phyloP scores from a whole-genome alignment of 148 eudicot species.

The Beta vulgaris region DNA sequence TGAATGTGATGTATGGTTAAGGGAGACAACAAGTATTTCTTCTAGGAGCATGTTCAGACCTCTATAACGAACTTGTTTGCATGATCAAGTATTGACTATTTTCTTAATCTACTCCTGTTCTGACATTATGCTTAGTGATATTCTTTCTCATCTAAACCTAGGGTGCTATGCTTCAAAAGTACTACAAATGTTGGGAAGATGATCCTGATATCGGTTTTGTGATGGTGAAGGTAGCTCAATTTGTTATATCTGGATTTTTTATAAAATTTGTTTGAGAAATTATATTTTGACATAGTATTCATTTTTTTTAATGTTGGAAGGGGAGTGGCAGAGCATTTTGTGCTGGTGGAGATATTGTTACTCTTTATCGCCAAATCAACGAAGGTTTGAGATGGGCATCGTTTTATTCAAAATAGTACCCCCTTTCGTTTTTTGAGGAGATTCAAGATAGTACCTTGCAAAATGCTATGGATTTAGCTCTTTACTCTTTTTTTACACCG shows the following conservation, averaged over 20 bases:
- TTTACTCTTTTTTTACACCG: background rate
- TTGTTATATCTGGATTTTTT: background rate
- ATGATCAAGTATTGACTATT: background rate
- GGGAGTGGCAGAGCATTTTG: slow-evolving; percentile 91
- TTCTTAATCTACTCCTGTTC: background rate
- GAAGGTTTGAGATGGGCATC: slow-evolving; percentile 42
- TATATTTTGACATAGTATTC: background rate
- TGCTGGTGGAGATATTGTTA: slow-evolving; percentile 86
- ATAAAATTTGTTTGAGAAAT: background rate
- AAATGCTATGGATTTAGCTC: background rate
- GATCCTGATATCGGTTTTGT: slow-evolving; percentile 68
- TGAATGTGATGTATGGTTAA: no score
- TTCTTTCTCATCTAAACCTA: slow-evolving; percentile 23
- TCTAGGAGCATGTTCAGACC: background rate
- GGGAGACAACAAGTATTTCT: no score
- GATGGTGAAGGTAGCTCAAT: slow-evolving; percentile 56
- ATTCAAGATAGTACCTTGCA: background rate
- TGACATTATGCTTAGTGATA: background rate
- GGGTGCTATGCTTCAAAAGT: slow-evolving; percentile 62
- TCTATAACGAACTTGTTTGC: background rate
- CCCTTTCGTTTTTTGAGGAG: no score
- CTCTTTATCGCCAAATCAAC: slow-evolving; percentile 45
- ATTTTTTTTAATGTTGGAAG: slow-evolving; percentile 41
- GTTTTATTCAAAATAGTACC: background rate
- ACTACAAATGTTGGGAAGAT: slow-evolving; percentile 78